Evolutionary conservation across 202 grass and related monocot genomes (phyloP).

Genomic region (Eragrostis tef): DNA sequence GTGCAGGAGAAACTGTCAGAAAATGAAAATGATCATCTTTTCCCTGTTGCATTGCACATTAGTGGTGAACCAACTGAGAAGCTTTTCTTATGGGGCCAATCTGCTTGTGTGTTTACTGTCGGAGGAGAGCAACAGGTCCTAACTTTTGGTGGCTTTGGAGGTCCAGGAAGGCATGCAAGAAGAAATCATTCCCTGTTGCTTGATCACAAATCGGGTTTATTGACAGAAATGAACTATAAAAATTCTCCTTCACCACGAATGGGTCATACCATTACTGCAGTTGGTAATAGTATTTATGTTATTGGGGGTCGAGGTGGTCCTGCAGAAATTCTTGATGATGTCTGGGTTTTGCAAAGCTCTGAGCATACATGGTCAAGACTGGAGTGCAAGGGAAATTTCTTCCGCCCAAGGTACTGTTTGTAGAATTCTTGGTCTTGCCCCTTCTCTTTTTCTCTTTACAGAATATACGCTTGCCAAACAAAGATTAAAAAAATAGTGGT

Average conservation of each 20-base stretch:
- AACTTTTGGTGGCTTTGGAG: constrained; percentile 95
- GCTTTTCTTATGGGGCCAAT: constrained; percentile 92
- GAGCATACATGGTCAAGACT: constrained; percentile 65
- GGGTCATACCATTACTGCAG: constrained; percentile 73
- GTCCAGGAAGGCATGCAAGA: constrained; percentile 81
- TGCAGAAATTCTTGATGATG: constrained; percentile 83
- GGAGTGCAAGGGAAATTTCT: constrained; percentile 61
- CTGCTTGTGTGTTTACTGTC: constrained; percentile 58
- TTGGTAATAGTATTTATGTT: constrained; percentile 66
- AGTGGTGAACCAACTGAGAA: constrained; percentile 79
- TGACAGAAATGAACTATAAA: constrained; percentile 60
- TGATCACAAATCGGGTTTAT: constrained; percentile 60
- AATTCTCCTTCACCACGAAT: constrained; percentile 68
- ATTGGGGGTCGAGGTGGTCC: constrained; percentile 90
- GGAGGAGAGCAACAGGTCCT: constrained; percentile 53
- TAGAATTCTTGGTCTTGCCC: neutral
- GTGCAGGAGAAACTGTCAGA: constrained; percentile 46
- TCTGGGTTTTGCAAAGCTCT: constrained; percentile 68
- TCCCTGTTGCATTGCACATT: constrained; percentile 57
- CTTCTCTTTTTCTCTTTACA: neutral
- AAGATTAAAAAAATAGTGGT: neutral
- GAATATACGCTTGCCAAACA: neutral
- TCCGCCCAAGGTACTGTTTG: constrained; percentile 66
- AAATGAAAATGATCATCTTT: constrained; percentile 55
- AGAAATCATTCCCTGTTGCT: constrained; percentile 70